Evolutionary conservation across 2,329 filamentous ascomycete species (phyloP).

Genomic region (Fusarium cicatricum): DNA sequence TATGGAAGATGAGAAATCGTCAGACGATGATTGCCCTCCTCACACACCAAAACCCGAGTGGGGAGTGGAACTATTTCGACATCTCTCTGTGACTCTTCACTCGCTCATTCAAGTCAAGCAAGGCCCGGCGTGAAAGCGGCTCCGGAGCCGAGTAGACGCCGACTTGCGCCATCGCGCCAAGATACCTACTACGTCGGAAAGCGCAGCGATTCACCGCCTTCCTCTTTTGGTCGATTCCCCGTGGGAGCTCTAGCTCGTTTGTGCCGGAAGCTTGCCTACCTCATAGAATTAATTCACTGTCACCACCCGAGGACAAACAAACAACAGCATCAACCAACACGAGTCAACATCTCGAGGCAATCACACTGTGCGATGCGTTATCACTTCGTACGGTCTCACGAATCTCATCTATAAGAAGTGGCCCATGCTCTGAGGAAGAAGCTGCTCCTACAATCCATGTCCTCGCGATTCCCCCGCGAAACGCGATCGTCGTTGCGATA

Average conservation of each 20-base stretch:
- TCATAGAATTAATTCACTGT: constrained; percentile 11
- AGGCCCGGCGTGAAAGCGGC: constrained; percentile 3
- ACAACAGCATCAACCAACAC: constrained; percentile 7
- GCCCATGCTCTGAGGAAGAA: constrained; percentile 19
- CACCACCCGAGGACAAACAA: constrained; percentile 3
- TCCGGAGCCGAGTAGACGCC: constrained; percentile 18
- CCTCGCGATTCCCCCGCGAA: constrained; percentile 14
- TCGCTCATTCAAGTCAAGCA: constrained; percentile 15
- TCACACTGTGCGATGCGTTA: constrained; percentile 12
- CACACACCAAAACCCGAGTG: constrained; percentile 30
- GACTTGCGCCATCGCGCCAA: neutral
- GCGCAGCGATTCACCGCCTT: constrained; percentile 32
- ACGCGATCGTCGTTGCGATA: constrained; percentile 28
- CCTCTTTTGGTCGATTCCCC: constrained; percentile 20
- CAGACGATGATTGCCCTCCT: constrained; percentile 17
- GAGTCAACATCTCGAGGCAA: constrained; percentile 3
- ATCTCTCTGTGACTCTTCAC: constrained; percentile 23
- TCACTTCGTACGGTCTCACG: neutral
- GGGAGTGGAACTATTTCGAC: constrained; percentile 36
- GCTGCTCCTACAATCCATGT: constrained; percentile 10
- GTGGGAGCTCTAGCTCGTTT: constrained; percentile 31
- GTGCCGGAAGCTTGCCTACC: constrained; percentile 20
- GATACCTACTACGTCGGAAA: neutral
- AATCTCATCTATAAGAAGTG: neutral
- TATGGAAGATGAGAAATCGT: constrained; percentile 19